Base-by-base conservation (phyloP, 2,329 filamentous ascomycete species). In the Tolypocladium tropicale region DNA sequence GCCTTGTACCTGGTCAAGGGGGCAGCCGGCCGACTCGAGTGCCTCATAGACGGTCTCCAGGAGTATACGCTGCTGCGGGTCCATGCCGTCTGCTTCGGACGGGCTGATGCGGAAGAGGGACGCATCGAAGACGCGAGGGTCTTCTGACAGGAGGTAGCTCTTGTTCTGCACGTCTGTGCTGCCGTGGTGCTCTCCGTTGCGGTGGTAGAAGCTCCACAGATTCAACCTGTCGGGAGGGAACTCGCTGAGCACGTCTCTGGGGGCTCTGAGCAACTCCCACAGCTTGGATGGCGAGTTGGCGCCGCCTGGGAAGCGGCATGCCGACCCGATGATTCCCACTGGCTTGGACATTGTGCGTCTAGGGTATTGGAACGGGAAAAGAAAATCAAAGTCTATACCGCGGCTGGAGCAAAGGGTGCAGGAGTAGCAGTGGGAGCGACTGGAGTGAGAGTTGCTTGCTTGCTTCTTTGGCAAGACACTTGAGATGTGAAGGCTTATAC, bases 11-110 rank as follows among this genome's bases (percentile, higher is more conserved):
- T 59, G 33, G 2, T 70, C 63, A 6, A 74, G 56, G 1, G 66
- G 57, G 0, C 69, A 46, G 23, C 72, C 73, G 0, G 66, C 68
- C 11, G 61, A 63, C 30, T 70, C 70, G 0, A 81, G 56, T 1
- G 72, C 70, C 56, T 76, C 73, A 52, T 72, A 75, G 6, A 67
- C 65, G 0, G 72, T 67, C 52, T 76, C 72, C 4, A 74, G 65
- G 16, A 73, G 60, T 32, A 71, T 65, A 2, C 74, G 65, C 56
- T 76, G 73, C 58, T 76, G 73, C 0, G 75, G 75, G 51, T 78
- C 75, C 57, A 76, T 68, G 28, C 62, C 64, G 52, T 65, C 63
- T n/a, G 71, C 72, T 57, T 77, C 74, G 16, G 65, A 59, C 1
- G 68, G 65, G 1, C 62, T 67, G 48, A 76, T 73, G 48, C 66